Base-by-base conservation (phyloP, 2,329 filamentous ascomycete species). In the Didymella segeticola region DNA sequence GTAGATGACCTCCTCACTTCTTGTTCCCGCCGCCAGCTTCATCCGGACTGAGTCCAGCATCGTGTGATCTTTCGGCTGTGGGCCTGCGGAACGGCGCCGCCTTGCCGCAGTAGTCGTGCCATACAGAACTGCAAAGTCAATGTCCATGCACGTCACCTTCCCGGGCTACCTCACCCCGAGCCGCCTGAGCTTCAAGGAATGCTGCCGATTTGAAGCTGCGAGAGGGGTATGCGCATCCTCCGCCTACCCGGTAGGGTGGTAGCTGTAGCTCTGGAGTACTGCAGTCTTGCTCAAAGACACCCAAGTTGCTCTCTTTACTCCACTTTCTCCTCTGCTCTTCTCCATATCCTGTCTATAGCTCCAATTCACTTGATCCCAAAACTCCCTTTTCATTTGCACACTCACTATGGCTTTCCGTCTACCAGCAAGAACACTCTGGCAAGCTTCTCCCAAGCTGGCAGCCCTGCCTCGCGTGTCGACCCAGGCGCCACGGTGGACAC, bases 191-290 rank as follows among this genome's bases (percentile, higher is more conserved):
- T 45, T 36, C 41, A 45, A 54, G 45, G 47, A 49, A 31, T 30
- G 22, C 51, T 46, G 41, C 47, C 48, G 37, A 47, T 29, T 38
- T 38, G 49, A 48, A 39, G 45, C 49, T 43, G 52, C 30, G 51
- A 57, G 68, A 71, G 70, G 68, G 67, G 67, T 65, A 46, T 33
- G 42, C 53, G 52, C 63, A 53, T 59, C 38, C 58, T 68, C 68
- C 67, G 61, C 54, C 63, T 61, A 58, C 30, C 66, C 64, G 66
- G 60, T 20, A 41, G 17, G 47, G 43, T 26, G 41, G 53, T 49
- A 46, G 23, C 43, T 49, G 17, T 43, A 30, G 33, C 49, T 54
- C 36, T 23, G 43, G 42, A 20, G 10, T 30, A 42, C 56, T 41
- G 30, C 53, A 56, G 2, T 36, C 12, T n/a, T n/a, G 12, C 11